Evolutionary conservation across 306 rosid species (phyloP).

Genomic region (Vigna hirtella): DNA sequence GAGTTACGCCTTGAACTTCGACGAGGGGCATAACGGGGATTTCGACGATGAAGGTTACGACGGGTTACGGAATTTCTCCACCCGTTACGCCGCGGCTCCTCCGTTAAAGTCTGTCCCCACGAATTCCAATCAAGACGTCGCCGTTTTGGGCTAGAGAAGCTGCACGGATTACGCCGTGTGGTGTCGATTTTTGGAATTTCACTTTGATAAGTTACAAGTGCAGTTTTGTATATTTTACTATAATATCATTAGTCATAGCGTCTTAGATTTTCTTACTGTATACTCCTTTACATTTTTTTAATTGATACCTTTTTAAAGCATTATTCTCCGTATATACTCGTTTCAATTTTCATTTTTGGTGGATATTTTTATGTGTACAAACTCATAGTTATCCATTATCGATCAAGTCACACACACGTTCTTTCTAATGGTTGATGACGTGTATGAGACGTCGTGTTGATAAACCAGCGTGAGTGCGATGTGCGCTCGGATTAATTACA

Average conservation of each 20-base stretch:
- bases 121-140: constrained; percentile 45
- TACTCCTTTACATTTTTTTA: neutral
- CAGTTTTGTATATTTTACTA: neutral
- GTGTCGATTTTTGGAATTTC: neutral
- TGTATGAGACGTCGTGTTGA: neutral
- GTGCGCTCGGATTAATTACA: too few relatives aligned
- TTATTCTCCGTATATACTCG: neutral
- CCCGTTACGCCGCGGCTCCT: constrained; percentile 63
- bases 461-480: neutral
- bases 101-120: constrained; percentile 40
- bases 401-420: neutral
- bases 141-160: constrained; percentile 47
- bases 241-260: neutral
- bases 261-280: neutral
- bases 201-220: neutral
- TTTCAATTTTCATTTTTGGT: neutral
- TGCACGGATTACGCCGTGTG: neutral
- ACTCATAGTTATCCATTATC: neutral
- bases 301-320: neutral
- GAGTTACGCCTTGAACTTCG: constrained; percentile 94
- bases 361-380: neutral
- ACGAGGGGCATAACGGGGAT: constrained; percentile 65
- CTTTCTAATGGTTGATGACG: neutral
- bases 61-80: constrained; percentile 67
- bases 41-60: constrained; percentile 50